Evolutionary conservation across 129 eudicot genomes (phyloP), one percentile per base, ranked within the genome.

Genomic region (Arctium lappa): DNA sequence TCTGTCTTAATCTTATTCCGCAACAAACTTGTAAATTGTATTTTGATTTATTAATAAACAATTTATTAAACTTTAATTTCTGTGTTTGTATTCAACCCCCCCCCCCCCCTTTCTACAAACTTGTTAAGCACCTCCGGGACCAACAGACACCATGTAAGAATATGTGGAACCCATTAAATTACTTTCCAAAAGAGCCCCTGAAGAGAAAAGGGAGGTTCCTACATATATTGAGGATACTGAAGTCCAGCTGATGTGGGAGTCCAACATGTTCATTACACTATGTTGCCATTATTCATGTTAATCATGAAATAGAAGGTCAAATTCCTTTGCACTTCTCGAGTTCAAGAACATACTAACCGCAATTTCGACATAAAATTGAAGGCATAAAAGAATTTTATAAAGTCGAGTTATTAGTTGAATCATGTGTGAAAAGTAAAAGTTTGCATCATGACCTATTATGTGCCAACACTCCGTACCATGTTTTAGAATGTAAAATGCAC

Each of bases 401-500:
- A 60, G 22, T 60, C 1, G 8, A 60, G 68, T 15, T 60, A 16
- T 60, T 4, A 60, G 22, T n/a, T 60, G 68, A n/a, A 60, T 60
- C 68, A 60, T n/a, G 68, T 53, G 65, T 2, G 27, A 22, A 2
- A 13, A 53, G 65, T 53, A 53, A 53, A 53, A 53, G 65, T 60
- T 60, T 60, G 68, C 68, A 60, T 60, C 7, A 16, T 13, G 22
- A 60, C 68, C 29, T 13, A 6, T 60, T 13, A n/a, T 60, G 16
- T 15, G 68, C 68, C 29, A n/a, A 3, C 68, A 15, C 62, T 53
- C 12, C 37, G 80, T 34, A 56, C 5, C 13, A 1, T 44, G 36
- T n/a, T 77, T 33, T 34, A 31, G 80, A 36, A 60, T 77, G 53
- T n/a, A 75, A 75, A 27, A 29, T 22, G 22, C 79, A 72, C 48